Evolutionary conservation across 2,329 filamentous ascomycete species (phyloP).

Genomic region (Mariannaea sp.): DNA sequence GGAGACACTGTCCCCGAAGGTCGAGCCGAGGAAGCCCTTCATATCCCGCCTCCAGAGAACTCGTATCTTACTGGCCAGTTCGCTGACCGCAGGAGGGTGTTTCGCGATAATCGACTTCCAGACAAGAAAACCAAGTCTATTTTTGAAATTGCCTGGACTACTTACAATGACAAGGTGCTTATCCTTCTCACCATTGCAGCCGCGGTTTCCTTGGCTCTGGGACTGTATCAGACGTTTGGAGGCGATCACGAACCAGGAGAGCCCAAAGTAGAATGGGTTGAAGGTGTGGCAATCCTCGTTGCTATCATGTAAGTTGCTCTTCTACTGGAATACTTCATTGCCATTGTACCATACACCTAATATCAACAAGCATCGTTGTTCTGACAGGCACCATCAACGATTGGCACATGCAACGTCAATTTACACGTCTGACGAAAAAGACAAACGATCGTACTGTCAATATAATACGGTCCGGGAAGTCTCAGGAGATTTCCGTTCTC

Average conservation of each 20-base stretch:
- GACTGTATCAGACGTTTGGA: slow-evolving; percentile 70
- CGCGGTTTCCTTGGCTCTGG: slow-evolving; percentile 69
- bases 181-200: slow-evolving; percentile 72
- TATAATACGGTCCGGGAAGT: slow-evolving; percentile 69
- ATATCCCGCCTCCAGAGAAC: slow-evolving; percentile 35
- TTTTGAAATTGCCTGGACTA: slow-evolving; percentile 67
- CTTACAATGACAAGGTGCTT: slow-evolving; percentile 76
- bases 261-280: slow-evolving; percentile 68
- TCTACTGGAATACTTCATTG: slow-evolving; percentile 42
- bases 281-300: slow-evolving; percentile 69
- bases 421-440: slow-evolving; percentile 64
- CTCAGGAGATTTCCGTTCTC: slow-evolving; percentile 65
- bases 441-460: slow-evolving; percentile 70
- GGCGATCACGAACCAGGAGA: slow-evolving; percentile 49
- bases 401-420: slow-evolving; percentile 71
- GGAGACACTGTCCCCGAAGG: slow-evolving; percentile 41
- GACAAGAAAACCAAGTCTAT: slow-evolving; percentile 67
- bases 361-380: slow-evolving; percentile 56
- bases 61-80: slow-evolving; percentile 30
- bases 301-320: slow-evolving; percentile 55
- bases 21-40: slow-evolving; percentile 32
- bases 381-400: slow-evolving; percentile 67
- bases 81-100: slow-evolving; percentile 46
- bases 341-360: slow-evolving; percentile 8
- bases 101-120: slow-evolving; percentile 66